Evolutionary conservation across 805 yeast genomes (phyloP), one percentile per base, ranked within the genome.

Genomic region (Kodamaea fukazawae): DNA sequence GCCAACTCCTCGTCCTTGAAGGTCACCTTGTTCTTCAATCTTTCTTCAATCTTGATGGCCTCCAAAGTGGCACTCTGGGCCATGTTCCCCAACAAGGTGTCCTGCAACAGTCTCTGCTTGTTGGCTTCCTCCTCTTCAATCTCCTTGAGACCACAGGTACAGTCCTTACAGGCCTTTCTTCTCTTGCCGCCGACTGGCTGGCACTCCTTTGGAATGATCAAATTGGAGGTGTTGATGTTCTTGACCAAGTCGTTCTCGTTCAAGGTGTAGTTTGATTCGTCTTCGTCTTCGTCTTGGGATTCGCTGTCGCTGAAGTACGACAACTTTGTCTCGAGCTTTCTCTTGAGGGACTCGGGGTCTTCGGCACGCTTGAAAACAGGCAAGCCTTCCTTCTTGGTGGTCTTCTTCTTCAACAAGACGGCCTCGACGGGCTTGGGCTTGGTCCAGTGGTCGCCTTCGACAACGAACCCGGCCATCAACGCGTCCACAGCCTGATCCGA

Each of bases 141-240:
- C 60, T 93, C 99, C 52, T 85, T 89, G 48, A 93, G 73, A 5
- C 99, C 99, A 70, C 99, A 93, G 0, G 97, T 84, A 64, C 99
- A 93, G 64, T 93, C 96, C 65, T 90, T 93, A 70, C 99, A 93
- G 0, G 99, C 99, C 65, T 82, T 88, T 69, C 91, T 79, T 59
- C 96, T 76, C 64, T 75, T 77, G 50, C 74, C 76, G 27, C 79
- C 80, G 34, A 56, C 68, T 12, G 71, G 64, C 48, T 74, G 77
- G 56, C 87, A 80, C 49, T 74, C 71, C 34, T 74, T 70, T 11
- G 93, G 91, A 22, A 75, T 70, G 17, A 76, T 68, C 35, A 79
- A 63, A 45, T 71, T 66, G 29, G 56, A 17, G 16, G 40, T 12
- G 10, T 57, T 50, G 1, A 60, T 36, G 11, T 63, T 61, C 20